Conservation (phyloP, 768 basidiomycete species). For the Cubamyces sp. region DNA sequence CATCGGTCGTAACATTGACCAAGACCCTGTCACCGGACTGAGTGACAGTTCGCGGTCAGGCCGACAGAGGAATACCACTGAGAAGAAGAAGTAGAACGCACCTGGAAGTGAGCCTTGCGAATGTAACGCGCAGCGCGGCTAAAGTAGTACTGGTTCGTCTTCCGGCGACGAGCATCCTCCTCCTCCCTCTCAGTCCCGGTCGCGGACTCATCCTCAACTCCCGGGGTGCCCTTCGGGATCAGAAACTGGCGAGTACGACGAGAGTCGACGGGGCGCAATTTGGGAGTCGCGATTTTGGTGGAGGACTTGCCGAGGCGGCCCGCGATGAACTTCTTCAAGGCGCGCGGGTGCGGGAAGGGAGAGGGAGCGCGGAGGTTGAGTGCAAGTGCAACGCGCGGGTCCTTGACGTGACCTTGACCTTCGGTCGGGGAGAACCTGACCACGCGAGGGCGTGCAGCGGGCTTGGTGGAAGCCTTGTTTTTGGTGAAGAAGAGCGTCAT, state of each 20-base stretch:
- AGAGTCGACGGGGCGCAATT: neutral
- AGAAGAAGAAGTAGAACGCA: neutral
- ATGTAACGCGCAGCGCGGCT: neutral
- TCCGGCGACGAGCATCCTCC: neutral
- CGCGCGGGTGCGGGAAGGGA: neutral
- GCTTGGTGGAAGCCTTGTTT: neutral
- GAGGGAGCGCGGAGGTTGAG: neutral
- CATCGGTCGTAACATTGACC: neutral
- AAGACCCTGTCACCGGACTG: constrained; percentile 5
- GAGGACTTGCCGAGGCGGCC: neutral
- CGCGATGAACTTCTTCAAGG: neutral
- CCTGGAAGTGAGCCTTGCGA: neutral
- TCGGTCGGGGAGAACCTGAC: neutral
- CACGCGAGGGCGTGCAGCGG: neutral
- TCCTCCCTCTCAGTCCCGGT: neutral
- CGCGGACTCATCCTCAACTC: neutral
- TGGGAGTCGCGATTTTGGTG: neutral
- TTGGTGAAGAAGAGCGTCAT: neutral
- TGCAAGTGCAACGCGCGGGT: neutral
- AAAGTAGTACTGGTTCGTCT: neutral
- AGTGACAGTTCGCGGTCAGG: no score
- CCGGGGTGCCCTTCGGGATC: neutral
- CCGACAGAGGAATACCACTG: no score
- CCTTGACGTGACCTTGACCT: neutral
- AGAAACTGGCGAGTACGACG: neutral